Evolutionary conservation across 2,329 filamentous ascomycete genomes (phyloP), one percentile per base, ranked within the genome.

Genomic region (Sclerotinia borealis): DNA sequence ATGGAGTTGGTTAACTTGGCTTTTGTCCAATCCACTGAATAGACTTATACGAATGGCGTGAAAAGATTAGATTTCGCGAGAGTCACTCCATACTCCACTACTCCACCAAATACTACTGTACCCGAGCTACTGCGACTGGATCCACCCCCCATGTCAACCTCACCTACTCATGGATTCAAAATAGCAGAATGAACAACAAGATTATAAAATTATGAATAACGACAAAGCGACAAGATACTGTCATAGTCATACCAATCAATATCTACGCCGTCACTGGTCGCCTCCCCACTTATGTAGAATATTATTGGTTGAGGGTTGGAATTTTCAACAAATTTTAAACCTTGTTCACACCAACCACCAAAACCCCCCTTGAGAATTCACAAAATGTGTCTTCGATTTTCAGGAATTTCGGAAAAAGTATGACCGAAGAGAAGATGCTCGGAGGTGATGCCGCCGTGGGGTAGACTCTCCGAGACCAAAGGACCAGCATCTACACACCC

Each of bases 391-490:
- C 7, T 55, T 37, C 27, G 31, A 15, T 48, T 37, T 59, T 48
- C 27, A 41, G 25, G 25, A 13, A 22, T 56, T 50, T 65, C 63
- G 63, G 65, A 61, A 63, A 66, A 66, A 56, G 60, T 61, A 55
- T 50, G 59, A 59, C 63, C 65, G 65, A 66, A 55, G 19, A 27
- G 41, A 51, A 51, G 27, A 47, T 27, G 19, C 51, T 64, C 65
- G 65, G 65, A 66, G 60, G 49, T 60, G 59, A 61, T 56, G 63
- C 55, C 48, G 49, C 65, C 65, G 63, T 56, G 54, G 49, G 43
- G 49, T 55, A 51, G 34, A 34, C 34, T 31, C 25, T 60, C 55
- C 47, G 56, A 58, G 34, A 55, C 27, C 59, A 39, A 51, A 31
- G 11, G 27, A 52, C 36, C 25, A 39, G 15, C 48, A 50, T 47